These are phyloP conservation scores for Talaromyces amestolkiae DNA, from an alignment of 2,329 filamentous ascomycete genomes.

Conservation along the genomic window DNA sequence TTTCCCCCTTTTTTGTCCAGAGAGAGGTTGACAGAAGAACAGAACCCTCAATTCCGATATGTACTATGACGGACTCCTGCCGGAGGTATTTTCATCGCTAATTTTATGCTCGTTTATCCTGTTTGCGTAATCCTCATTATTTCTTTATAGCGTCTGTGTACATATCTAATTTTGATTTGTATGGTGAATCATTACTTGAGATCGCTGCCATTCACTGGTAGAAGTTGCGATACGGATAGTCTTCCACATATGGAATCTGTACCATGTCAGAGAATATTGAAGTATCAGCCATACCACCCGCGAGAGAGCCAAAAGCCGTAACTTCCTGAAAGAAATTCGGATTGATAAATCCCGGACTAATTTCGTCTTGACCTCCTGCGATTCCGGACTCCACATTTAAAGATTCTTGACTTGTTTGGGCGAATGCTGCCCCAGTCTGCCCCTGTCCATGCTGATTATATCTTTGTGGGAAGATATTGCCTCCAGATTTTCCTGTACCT, in stretches of 20 bases:
- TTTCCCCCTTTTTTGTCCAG: neutral
- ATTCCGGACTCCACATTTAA: neutral
- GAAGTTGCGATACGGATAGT: constrained; percentile 17
- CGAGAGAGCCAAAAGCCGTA: neutral
- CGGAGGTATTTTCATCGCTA: neutral
- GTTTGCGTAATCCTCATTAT: neutral
- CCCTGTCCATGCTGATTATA: neutral
- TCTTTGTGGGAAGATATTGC: neutral
- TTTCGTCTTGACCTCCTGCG: neutral
- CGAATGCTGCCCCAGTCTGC: neutral
- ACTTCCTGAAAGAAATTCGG: constrained; percentile 6
- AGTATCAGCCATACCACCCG: constrained; percentile 1
- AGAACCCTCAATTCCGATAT: constrained; percentile 14
- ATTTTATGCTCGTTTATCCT: neutral
- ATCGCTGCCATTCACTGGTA: neutral
- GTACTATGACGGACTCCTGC: neutral
- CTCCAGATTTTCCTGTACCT: neutral
- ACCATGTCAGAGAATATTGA: constrained; percentile 13
- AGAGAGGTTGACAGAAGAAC: neutral
- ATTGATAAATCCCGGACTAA: neutral
- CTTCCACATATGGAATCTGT: constrained; percentile 17
- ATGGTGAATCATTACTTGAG: neutral
- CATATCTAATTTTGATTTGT: neutral
- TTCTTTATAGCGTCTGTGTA: neutral
- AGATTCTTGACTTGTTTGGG: neutral